Conservation (phyloP, 2,329 filamentous ascomycete species). For the Gaeumannomyces sp. region DNA sequence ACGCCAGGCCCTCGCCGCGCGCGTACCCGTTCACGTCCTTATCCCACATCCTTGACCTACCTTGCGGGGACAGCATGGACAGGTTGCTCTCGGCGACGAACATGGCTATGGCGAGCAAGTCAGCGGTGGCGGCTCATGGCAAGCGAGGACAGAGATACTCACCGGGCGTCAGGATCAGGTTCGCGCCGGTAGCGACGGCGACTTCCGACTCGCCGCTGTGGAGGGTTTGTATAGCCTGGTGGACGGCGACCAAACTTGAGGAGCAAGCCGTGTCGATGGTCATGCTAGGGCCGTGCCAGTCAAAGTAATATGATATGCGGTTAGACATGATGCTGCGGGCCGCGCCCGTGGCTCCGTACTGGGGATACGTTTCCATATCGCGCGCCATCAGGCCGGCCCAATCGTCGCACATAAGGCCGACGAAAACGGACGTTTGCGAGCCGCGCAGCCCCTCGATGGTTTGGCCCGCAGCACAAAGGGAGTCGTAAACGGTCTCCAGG, state of each 20-base stretch:
- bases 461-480: conserved; percentile 29
- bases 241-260: conserved; percentile 16
- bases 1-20: conserved; percentile 43
- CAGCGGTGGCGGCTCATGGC: not conserved
- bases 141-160: conserved; percentile 16
- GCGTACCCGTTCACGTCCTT: conserved; percentile 48
- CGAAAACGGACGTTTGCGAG: conserved; percentile 32
- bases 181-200: conserved; percentile 36
- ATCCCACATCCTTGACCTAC: conserved; percentile 44
- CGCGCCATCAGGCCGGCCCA: conserved; percentile 26
- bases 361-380: conserved; percentile 25
- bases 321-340: conserved; percentile 15
- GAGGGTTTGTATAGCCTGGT: conserved; percentile 30
- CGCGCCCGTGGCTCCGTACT: conserved; percentile 29
- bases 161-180: conserved; percentile 36
- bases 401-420: conserved; percentile 18
- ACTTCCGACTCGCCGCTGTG: conserved; percentile 31
- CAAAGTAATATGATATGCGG: conserved; percentile 18
- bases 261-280: conserved; percentile 17
- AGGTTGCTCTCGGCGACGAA: conserved; percentile 36
- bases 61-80: conserved; percentile 38
- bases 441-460: conserved; percentile 27
- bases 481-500: conserved; percentile 37
- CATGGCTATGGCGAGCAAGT: not conserved
- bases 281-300: conserved; percentile 13